phyloP scores from a whole-genome alignment of 306 rosid genomes.

The Medicago lupulina region DNA sequence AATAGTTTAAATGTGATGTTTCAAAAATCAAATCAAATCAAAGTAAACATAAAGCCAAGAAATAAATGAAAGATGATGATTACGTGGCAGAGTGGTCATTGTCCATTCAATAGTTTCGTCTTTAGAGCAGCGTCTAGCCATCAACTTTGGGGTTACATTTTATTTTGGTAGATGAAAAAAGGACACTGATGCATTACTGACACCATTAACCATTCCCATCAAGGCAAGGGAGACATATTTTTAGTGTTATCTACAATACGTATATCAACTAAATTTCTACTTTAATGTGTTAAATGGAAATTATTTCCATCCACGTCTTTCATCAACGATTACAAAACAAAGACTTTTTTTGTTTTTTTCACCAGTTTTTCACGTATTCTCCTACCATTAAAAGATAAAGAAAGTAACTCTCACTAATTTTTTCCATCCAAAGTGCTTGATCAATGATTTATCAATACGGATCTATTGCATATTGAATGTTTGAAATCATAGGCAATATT shows the following conservation, averaged over 20 bases:
- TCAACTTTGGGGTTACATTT: not conserved
- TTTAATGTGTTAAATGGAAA: not conserved
- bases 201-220: constrained; percentile 11
- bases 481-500: no score
- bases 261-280: not conserved
- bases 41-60: not conserved
- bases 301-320: not conserved
- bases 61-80: not conserved
- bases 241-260: not conserved
- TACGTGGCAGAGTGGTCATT: not conserved
- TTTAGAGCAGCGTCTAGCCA: not conserved
- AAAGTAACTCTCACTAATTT: no score
- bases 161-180: constrained; percentile 3
- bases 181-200: not conserved
- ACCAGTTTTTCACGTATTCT: not conserved
- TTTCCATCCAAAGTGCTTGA: no score
- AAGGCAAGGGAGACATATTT: not conserved
- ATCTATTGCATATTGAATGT: no score
- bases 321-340: no score
- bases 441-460: no score
- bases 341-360: not conserved
- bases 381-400: not conserved
- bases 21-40: no score
- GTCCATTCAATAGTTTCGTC: not conserved
- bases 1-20: not conserved